Percentiles rank a stretch among this genome's conserved stretches.
Conservation (phyloP, 768 basidiomycete genomes). For the Chalciporus piperatus region DNA sequence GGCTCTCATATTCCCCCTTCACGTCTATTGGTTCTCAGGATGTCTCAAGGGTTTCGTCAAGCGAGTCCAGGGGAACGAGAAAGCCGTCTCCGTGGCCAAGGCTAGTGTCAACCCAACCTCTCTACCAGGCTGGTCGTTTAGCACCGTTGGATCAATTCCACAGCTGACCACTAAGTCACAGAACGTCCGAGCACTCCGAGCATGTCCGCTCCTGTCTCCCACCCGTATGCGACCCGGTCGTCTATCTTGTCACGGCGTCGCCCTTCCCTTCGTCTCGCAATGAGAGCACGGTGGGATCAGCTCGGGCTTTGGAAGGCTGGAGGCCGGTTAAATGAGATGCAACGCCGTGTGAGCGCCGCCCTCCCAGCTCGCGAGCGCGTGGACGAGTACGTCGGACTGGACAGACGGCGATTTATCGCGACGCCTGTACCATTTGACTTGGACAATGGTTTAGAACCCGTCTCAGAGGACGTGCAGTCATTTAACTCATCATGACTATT, state of each 20-base stretch:
- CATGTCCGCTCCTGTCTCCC: slow-evolving; percentile 1
- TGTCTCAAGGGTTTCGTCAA: slow-evolving; percentile 48
- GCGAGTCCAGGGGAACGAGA: slow-evolving; percentile 17
- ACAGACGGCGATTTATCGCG: background rate
- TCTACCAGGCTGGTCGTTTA: slow-evolving; percentile 7
- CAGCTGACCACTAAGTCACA: slow-evolving; percentile 5
- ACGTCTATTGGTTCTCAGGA: slow-evolving; percentile 52
- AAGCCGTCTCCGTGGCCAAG: slow-evolving; percentile 1
- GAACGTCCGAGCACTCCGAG: slow-evolving; percentile 16
- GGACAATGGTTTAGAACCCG: background rate
- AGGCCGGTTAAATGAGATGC: slow-evolving; percentile 27
- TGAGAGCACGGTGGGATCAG: slow-evolving; percentile 31
- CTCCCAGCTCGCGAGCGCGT: slow-evolving; percentile 28
- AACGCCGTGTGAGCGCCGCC: slow-evolving; percentile 28
- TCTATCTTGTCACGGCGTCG: slow-evolving; percentile 27
- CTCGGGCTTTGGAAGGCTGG: slow-evolving; percentile 23
- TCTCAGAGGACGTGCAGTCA: background rate
- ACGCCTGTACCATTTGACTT: background rate
- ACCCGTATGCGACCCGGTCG: slow-evolving; percentile 14
- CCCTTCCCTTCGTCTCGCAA: slow-evolving; percentile 24
- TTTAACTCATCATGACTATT: slow-evolving; percentile 11
- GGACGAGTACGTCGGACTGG: slow-evolving; percentile 31
- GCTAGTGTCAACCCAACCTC: background rate
- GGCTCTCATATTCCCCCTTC: slow-evolving; percentile 44
- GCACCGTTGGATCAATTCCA: background rate